These are phyloP conservation scores for Boletellus sp. DNA, from an alignment of 768 basidiomycete species.

Conservation along the genomic window DNA sequence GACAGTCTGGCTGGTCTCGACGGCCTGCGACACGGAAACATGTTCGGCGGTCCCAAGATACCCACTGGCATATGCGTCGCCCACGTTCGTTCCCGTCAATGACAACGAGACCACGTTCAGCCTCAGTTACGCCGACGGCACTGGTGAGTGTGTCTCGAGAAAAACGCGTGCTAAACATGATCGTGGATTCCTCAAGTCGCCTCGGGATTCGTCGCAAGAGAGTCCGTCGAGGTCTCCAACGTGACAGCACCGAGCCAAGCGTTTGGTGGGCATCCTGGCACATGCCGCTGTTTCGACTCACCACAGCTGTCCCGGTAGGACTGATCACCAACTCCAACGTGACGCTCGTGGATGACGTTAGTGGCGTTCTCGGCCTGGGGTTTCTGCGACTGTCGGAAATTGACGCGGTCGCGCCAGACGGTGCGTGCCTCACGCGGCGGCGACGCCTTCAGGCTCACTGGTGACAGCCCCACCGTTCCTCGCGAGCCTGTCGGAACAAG, in stretches of 20 bases:
- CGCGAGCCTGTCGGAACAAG: slow-evolving; percentile 55
- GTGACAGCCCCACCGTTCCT: slow-evolving; percentile 65
- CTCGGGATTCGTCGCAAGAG: slow-evolving; percentile 67
- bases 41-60: slow-evolving; percentile 66
- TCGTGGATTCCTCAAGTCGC: slow-evolving; percentile 41
- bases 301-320: slow-evolving; percentile 35
- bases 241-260: slow-evolving; percentile 58
- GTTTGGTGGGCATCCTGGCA: slow-evolving; percentile 49
- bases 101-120: slow-evolving; percentile 58
- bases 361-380: slow-evolving; percentile 72
- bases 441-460: neutral
- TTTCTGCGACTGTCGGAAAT: slow-evolving; percentile 72
- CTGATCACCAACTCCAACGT: slow-evolving; percentile 62
- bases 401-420: slow-evolving; percentile 40
- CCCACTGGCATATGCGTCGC: slow-evolving; percentile 62
- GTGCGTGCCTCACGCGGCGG: slow-evolving; percentile 34
- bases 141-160: slow-evolving; percentile 45
- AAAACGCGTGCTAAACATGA: neutral
- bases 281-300: slow-evolving; percentile 2
- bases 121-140: slow-evolving; percentile 63
- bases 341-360: slow-evolving; percentile 56
- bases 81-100: slow-evolving; percentile 60
- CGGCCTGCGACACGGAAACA: slow-evolving; percentile 50
- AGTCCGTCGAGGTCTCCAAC: slow-evolving; percentile 58
- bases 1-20: slow-evolving; percentile 71